Evolutionary conservation across 2,329 filamentous ascomycete genomes (phyloP).

Genomic region (Neospermospora avenae): DNA sequence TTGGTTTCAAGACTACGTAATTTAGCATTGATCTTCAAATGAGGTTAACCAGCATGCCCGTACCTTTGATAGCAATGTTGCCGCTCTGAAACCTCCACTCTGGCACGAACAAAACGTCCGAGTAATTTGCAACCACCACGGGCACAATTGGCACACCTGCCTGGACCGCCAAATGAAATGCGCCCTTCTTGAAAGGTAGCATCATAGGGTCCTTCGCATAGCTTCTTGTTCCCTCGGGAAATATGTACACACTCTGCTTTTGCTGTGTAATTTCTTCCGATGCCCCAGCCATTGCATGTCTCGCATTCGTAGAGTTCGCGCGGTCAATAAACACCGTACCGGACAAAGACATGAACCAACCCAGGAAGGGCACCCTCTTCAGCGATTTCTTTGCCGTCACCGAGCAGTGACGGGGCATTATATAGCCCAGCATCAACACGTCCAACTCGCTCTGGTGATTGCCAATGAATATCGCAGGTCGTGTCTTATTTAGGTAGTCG

Average conservation of each 20-base stretch:
- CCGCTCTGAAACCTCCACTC: conserved; percentile 63
- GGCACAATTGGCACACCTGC: conserved; percentile 92
- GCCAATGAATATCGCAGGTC: conserved; percentile 86
- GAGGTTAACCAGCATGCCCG: conserved; percentile 19
- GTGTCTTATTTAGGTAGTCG: conserved; percentile 49
- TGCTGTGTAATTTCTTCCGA: conserved; percentile 72
- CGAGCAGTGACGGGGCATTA: conserved; percentile 89
- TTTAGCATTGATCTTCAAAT: conserved; percentile 14
- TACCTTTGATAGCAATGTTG: conserved; percentile 72
- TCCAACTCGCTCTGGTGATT: conserved; percentile 98
- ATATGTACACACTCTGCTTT: conserved; percentile 78
- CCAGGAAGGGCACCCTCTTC: conserved; percentile 76
- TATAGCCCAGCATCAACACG: conserved; percentile 81
- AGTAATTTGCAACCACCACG: conserved; percentile 76
- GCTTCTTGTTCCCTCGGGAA: conserved; percentile 89
- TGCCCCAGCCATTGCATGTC: conserved; percentile 81
- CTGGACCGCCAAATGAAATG: conserved; percentile 93
- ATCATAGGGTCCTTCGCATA: conserved; percentile 79
- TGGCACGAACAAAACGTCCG: conserved; percentile 65
- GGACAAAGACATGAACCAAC: conserved; percentile 89
- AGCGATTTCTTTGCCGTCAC: conserved; percentile 90
- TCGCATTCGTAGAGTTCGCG: conserved; percentile 75
- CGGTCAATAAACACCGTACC: conserved; percentile 96
- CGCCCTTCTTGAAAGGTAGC: conserved; percentile 98
- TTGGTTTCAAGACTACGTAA: conserved; percentile 68